These are phyloP conservation scores for Bassia scoparia DNA, from an alignment of 148 eudicot species.

Conservation along the genomic window DNA sequence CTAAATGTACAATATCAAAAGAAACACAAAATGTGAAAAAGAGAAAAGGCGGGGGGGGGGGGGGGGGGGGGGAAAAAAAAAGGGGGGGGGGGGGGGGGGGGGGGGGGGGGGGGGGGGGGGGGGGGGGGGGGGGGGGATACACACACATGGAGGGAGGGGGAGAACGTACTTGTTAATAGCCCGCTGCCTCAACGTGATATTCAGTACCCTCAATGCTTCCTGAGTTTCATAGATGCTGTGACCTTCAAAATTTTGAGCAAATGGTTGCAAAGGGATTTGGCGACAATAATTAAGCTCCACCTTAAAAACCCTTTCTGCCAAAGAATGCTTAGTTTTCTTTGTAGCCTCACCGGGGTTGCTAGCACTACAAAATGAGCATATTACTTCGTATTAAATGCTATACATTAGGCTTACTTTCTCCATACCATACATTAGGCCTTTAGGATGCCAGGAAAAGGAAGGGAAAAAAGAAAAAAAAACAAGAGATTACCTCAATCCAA, in stretches of 20 bases:
- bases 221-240: constrained; percentile 36
- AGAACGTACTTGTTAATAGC: constrained; percentile 50
- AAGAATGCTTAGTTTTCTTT: constrained; percentile 58
- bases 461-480: background rate
- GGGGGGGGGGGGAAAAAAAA: background rate
- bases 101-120: background rate
- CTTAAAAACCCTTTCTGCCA: constrained; percentile 46
- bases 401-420: background rate
- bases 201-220: constrained; percentile 66
- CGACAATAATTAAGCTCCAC: constrained; percentile 58
- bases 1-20: constrained; percentile 3
- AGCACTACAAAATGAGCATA: constrained; percentile 28
- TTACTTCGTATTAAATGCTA: too few species aligned
- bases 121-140: background rate
- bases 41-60: background rate
- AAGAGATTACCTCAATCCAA: constrained; percentile 47
- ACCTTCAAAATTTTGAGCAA: constrained; percentile 41
- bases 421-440: background rate
- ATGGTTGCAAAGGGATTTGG: constrained; percentile 44
- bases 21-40: constrained; percentile 2
- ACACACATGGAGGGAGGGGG: constrained; percentile 4
- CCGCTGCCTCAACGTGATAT: constrained; percentile 58
- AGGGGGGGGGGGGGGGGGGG: background rate
- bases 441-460: too few species aligned
- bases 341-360: constrained; percentile 36